Evolutionary conservation across 257 asterid species (phyloP).

Genomic region (Solanum habrochaites): DNA sequence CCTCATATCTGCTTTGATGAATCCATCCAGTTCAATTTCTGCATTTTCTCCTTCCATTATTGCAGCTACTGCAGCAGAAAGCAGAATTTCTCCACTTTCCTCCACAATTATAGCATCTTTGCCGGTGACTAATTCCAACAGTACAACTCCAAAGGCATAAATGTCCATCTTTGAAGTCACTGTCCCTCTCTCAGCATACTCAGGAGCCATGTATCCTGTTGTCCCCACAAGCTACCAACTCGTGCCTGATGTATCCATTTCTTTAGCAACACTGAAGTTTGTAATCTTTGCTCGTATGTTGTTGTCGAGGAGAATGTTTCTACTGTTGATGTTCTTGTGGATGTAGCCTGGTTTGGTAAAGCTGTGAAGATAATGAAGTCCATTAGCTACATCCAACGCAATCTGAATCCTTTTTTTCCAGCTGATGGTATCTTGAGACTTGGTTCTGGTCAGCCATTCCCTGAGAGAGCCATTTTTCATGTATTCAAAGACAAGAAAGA

Average conservation of each 20-base stretch:
- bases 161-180: slow-evolving; percentile 36
- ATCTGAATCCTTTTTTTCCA: slow-evolving; percentile 31
- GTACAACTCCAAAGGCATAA: slow-evolving; percentile 40
- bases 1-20: slow-evolving; percentile 14
- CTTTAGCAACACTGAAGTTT: slow-evolving; percentile 39
- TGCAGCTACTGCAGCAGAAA: slow-evolving; percentile 11
- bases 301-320: slow-evolving; percentile 37
- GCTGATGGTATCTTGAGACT: not conserved
- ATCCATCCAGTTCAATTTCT: slow-evolving; percentile 9
- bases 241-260: slow-evolving; percentile 8
- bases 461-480: slow-evolving; percentile 47
- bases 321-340: slow-evolving; percentile 37
- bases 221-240: slow-evolving; percentile 12
- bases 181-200: slow-evolving; percentile 23
- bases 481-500: slow-evolving; percentile 45
- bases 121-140: slow-evolving; percentile 42
- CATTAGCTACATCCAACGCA: slow-evolving; percentile 53
- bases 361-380: slow-evolving; percentile 59
- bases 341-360: slow-evolving; percentile 39
- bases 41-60: slow-evolving; percentile 18
- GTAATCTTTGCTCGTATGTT: slow-evolving; percentile 51
- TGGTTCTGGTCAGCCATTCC: slow-evolving; percentile 32
- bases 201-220: slow-evolving; percentile 35
- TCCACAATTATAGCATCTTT: slow-evolving; percentile 14
- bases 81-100: slow-evolving; percentile 24